A percentile compares a stretch with the other conserved stretches of the same genome.
Evolutionary conservation across 2,329 filamentous ascomycete genomes (phyloP).

Genomic region (Whalleya microplaca): DNA sequence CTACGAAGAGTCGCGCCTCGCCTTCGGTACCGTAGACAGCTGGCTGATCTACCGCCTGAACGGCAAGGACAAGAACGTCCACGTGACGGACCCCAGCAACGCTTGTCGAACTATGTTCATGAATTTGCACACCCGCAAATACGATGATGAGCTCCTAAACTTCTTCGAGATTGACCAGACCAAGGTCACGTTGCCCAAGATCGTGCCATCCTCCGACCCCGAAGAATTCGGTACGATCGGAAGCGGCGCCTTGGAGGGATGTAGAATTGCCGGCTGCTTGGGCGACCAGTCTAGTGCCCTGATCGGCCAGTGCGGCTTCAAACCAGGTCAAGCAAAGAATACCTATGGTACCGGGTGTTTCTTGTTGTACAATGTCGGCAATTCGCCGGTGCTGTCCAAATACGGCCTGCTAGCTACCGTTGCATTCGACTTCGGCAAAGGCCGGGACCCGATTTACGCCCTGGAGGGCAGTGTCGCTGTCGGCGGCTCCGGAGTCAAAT

Average conservation of each 20-base stretch:
- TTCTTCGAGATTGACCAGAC: constrained; percentile 75
- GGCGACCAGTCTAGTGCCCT: constrained; percentile 87
- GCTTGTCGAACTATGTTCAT: constrained; percentile 94
- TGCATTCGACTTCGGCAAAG: constrained; percentile 76
- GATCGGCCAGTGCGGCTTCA: constrained; percentile 84
- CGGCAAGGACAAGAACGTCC: constrained; percentile 64
- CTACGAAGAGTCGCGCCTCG: constrained; percentile 75
- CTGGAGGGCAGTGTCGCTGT: constrained; percentile 85
- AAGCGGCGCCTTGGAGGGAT: constrained; percentile 67
- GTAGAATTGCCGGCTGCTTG: constrained; percentile 79
- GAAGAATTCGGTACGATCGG: constrained; percentile 72
- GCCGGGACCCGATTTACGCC: constrained; percentile 69
- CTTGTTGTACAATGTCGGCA: constrained; percentile 85
- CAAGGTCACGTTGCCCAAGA: constrained; percentile 79
- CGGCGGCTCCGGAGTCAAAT: constrained; percentile 79
- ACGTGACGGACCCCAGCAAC: constrained; percentile 86
- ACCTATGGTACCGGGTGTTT: constrained; percentile 92
- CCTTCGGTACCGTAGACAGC: constrained; percentile 86
- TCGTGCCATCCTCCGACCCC: constrained; percentile 78
- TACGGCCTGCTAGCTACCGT: constrained; percentile 85
- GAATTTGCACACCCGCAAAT: constrained; percentile 79
- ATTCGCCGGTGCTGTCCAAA: constrained; percentile 81
- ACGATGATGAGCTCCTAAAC: constrained; percentile 74
- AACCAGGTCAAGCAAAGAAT: constrained; percentile 82
- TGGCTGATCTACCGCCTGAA: constrained; percentile 89